Conservation (phyloP, 495 filamentous ascomycete species). For the Penicillium fimorum region DNA sequence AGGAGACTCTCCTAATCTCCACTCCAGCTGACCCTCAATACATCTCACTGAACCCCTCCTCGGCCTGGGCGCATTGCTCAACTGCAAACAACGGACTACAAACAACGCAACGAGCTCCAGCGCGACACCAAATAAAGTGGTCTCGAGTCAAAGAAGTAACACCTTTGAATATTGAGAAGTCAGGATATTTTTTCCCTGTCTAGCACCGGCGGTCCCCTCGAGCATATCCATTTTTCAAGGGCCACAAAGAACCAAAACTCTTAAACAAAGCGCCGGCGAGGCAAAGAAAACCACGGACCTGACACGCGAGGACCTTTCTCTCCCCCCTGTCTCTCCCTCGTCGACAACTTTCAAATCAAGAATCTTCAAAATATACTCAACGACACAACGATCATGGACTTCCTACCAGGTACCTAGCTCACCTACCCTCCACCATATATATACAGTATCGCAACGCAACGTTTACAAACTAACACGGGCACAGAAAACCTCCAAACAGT, state of each 20-base stretch:
- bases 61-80: background rate
- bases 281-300: slow-evolving; percentile 1
- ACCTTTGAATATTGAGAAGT: background rate
- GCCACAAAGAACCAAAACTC: background rate
- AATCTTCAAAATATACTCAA: background rate
- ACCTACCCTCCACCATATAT: background rate
- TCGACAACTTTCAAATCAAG: slow-evolving; percentile 3
- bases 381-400: slow-evolving; percentile 18
- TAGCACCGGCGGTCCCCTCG: background rate
- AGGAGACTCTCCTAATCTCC: background rate
- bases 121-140: background rate
- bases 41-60: background rate
- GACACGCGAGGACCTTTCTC: background rate
- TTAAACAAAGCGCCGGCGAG: background rate
- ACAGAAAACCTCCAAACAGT: slow-evolving; percentile 28
- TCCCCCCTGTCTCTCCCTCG: background rate
- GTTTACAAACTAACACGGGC: background rate
- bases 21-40: background rate
- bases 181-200: background rate
- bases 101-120: background rate
- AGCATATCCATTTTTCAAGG: background rate
- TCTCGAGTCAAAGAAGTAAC: background rate
- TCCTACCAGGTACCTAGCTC: slow-evolving; percentile 22
- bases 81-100: background rate
- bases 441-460: background rate